A percentile compares a stretch with the other conserved stretches of the same genome.
Evolutionary conservation across 441 rosid genomes (phyloP).

Genomic region (Bocquillonia castaneifolia): DNA sequence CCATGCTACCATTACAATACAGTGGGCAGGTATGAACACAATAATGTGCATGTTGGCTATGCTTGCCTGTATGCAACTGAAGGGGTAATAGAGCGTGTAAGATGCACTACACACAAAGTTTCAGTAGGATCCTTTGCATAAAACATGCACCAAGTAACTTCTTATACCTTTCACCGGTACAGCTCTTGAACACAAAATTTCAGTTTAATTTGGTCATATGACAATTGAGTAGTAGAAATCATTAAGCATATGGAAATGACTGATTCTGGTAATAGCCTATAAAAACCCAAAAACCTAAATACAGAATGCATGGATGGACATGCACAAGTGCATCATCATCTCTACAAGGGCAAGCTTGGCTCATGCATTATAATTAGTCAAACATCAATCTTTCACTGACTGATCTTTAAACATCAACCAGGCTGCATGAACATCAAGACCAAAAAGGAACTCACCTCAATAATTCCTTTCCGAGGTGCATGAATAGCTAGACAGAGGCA

Average conservation of each 20-base stretch:
- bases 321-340: no score
- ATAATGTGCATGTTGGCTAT: no score
- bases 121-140: neutral
- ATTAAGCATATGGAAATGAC: neutral
- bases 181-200: no score
- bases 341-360: no score
- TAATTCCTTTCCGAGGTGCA: constrained; percentile 89
- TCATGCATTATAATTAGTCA: neutral
- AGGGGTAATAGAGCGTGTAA: neutral
- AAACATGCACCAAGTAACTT: neutral
- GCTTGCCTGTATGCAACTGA: neutral
- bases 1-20: no score
- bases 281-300: neutral
- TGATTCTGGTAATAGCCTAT: neutral
- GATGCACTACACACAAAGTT: neutral
- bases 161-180: no score
- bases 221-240: no score
- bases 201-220: no score
- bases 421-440: neutral
- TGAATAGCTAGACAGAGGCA: constrained; percentile 93
- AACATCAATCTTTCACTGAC: neutral
- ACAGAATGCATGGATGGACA: neutral
- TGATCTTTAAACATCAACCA: neutral
- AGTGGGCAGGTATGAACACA: no score
- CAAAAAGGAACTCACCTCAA: constrained; percentile 51